Evolutionary conservation across 768 basidiomycete genomes (phyloP).

Genomic region (Lactifluus hygrophoroides): DNA sequence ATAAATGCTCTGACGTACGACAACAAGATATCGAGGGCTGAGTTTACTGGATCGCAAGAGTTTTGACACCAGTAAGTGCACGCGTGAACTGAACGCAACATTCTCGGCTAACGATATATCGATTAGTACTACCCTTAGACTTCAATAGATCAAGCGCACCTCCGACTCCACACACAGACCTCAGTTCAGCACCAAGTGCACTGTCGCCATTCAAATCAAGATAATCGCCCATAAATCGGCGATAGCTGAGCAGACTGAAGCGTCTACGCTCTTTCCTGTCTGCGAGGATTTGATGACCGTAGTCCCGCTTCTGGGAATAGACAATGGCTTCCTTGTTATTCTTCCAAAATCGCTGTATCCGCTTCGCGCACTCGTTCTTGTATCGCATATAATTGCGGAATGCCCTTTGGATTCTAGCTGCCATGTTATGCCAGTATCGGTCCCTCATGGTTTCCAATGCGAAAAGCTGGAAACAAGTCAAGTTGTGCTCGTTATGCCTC

Average conservation of each 20-base stretch:
- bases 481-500: not conserved
- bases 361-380: slow-evolving; percentile 87
- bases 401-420: slow-evolving; percentile 88
- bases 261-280: slow-evolving; percentile 89
- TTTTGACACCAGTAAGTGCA: slow-evolving; percentile 80
- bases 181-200: slow-evolving; percentile 68
- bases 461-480: slow-evolving; percentile 56
- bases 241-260: slow-evolving; percentile 88
- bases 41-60: slow-evolving; percentile 81
- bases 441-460: slow-evolving; percentile 98
- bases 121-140: not conserved
- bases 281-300: slow-evolving; percentile 88
- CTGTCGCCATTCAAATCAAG: slow-evolving; percentile 80
- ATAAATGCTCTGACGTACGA: no score
- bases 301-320: slow-evolving; percentile 86
- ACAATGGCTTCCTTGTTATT: slow-evolving; percentile 92
- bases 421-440: slow-evolving; percentile 99
- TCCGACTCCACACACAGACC: slow-evolving; percentile 60
- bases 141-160: slow-evolving; percentile 36
- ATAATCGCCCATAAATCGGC: slow-evolving; percentile 95
- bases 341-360: slow-evolving; percentile 98
- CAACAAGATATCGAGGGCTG: slow-evolving; percentile 80
- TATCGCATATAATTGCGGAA: slow-evolving; percentile 95
- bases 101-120: slow-evolving; percentile 46
- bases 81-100: slow-evolving; percentile 77